Percentiles rank a stretch among this genome's conserved stretches.
Evolutionary conservation across 352 stramenopile genomes (phyloP).

Genomic region (Pythium chondricola): DNA sequence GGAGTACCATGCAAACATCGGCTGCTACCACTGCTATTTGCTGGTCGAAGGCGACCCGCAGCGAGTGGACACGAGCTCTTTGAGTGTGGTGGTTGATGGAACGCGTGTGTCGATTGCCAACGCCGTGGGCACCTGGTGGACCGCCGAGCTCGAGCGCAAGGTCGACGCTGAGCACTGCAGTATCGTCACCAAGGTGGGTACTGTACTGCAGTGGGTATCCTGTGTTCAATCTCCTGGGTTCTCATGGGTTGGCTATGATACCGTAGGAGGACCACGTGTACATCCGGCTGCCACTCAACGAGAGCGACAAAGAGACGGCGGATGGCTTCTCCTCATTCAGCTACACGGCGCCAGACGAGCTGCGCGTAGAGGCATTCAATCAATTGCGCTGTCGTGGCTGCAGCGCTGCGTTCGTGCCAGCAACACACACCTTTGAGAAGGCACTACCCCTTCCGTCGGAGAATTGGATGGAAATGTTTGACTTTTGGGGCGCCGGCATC

Average conservation of each 20-base stretch:
- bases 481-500: constrained; percentile 77
- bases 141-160: constrained; percentile 45
- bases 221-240: too few species aligned
- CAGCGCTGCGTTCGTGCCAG: constrained; percentile 11
- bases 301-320: constrained; percentile 38
- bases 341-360: constrained; percentile 33
- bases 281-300: constrained; percentile 46
- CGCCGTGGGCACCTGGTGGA: constrained; percentile 25
- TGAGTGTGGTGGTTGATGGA: constrained; percentile 34
- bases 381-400: constrained; percentile 44
- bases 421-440: constrained; percentile 30
- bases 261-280: constrained; percentile 50
- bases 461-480: constrained; percentile 87
- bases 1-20: constrained; percentile 79
- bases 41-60: constrained; percentile 13
- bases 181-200: constrained; percentile 26
- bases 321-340: constrained; percentile 57
- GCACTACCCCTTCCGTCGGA: constrained; percentile 66
- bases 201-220: constrained; percentile 2
- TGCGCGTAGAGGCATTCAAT: constrained; percentile 36
- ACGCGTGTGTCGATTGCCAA: constrained; percentile 23
- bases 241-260: too few species aligned
- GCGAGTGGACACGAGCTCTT: constrained; percentile 15
- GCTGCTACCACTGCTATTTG: constrained; percentile 76
- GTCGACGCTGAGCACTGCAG: constrained; percentile 35